These are phyloP conservation scores for Populus euphratica DNA, from an alignment of 345 rosid species.

Conservation along the genomic window DNA sequence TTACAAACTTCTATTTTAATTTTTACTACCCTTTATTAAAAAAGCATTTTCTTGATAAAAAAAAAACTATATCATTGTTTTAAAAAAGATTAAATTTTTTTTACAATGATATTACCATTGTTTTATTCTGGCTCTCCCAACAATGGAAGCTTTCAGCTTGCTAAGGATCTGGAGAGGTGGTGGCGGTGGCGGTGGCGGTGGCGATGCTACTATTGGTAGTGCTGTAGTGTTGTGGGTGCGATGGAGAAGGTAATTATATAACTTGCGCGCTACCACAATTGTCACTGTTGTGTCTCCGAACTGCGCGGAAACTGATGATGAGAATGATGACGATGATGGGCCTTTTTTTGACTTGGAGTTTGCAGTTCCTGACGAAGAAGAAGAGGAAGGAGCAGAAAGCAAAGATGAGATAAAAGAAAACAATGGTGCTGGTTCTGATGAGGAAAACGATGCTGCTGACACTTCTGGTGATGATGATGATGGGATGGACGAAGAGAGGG, in stretches of 20 bases:
- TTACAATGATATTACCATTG: not conserved
- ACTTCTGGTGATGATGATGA: not conserved
- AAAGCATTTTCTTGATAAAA: no score
- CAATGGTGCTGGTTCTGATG: conserved; percentile 20
- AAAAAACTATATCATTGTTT: no score
- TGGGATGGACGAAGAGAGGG: conserved; percentile 8
- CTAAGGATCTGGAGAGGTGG: conserved; percentile 84
- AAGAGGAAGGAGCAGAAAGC: conserved; percentile 16
- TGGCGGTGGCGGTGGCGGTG: conserved; percentile 35
- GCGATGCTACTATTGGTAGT: not conserved
- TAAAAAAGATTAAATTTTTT: no score
- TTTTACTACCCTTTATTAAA: no score
- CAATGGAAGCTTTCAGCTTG: conserved; percentile 94
- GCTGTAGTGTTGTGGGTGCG: conserved; percentile 11
- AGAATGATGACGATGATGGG: conserved; percentile 54
- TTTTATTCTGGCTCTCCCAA: conserved; percentile 35
- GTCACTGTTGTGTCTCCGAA: no score
- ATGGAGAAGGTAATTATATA: not conserved
- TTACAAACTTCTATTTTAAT: no score
- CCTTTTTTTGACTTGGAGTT: conserved; percentile 87
- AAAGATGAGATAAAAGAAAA: not conserved
- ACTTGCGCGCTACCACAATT: no score
- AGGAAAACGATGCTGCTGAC: conserved; percentile 17
- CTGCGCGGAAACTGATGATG: conserved; percentile 26
- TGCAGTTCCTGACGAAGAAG: conserved; percentile 52